phyloP scores from a whole-genome alignment of 805 yeast species.

The Kuraishia ogatae region DNA sequence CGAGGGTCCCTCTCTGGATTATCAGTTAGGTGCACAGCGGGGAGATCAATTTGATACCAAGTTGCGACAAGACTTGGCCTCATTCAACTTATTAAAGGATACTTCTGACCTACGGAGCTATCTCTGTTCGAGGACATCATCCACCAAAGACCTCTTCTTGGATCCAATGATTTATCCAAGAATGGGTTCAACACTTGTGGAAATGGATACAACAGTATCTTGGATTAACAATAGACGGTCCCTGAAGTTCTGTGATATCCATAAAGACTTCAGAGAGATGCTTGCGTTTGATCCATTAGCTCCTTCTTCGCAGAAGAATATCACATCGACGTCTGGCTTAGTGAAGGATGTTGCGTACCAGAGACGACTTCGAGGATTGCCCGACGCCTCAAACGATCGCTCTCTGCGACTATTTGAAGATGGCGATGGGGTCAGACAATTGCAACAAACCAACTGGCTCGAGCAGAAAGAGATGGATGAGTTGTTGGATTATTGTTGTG shows the following conservation, averaged over 20 bases:
- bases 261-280: constrained; percentile 36
- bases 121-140: background rate
- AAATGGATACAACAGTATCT: constrained; percentile 60
- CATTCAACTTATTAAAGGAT: constrained; percentile 22
- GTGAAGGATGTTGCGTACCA: constrained; percentile 51
- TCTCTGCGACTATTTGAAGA: constrained; percentile 17
- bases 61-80: constrained; percentile 15
- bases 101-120: background rate
- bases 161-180: constrained; percentile 29
- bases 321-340: constrained; percentile 44
- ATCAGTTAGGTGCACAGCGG: constrained; percentile 10
- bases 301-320: constrained; percentile 13
- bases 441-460: constrained; percentile 26
- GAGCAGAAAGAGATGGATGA: constrained; percentile 27
- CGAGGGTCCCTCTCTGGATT: background rate
- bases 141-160: constrained; percentile 18
- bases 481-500: constrained; percentile 21
- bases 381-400: constrained; percentile 13
- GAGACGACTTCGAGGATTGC: constrained; percentile 31
- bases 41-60: constrained; percentile 1
- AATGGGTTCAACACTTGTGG: constrained; percentile 56
- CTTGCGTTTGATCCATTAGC: background rate
- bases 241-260: constrained; percentile 36
- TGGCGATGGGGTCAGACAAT: constrained; percentile 13
- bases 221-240: constrained; percentile 48